Evolutionary conservation across 2,329 filamentous ascomycete genomes (phyloP).

Genomic region (Hypoxylon sp.): DNA sequence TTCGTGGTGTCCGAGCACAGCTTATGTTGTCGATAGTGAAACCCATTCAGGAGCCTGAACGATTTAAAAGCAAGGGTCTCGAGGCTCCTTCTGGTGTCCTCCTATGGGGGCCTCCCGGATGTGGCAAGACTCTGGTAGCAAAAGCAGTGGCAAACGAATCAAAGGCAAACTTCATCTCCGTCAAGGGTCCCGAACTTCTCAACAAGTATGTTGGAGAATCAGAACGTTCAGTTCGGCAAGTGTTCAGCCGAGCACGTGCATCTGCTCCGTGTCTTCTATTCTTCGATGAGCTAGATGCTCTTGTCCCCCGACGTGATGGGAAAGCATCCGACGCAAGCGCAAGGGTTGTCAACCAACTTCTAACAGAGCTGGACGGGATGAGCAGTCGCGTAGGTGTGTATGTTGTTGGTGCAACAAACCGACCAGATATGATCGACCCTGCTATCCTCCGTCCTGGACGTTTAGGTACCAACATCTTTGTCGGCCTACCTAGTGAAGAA

Average conservation of each 20-base stretch:
- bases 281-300: conserved; percentile 96
- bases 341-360: conserved; percentile 92
- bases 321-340: conserved; percentile 85
- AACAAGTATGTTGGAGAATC: conserved; percentile 99
- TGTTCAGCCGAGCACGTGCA: conserved; percentile 89
- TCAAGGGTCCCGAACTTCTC: conserved; percentile 94
- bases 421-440: conserved; percentile 95
- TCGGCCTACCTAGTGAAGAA: conserved; percentile 83
- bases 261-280: conserved; percentile 95
- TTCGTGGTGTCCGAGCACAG: conserved; percentile 83
- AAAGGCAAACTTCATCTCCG: conserved; percentile 97
- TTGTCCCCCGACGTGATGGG: conserved; percentile 87
- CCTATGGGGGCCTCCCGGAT: conserved; percentile 96
- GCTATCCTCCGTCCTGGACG: conserved; percentile 94
- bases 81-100: conserved; percentile 87
- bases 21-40: conserved; percentile 89
- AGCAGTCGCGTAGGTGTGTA: conserved; percentile 87
- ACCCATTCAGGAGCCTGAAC: conserved; percentile 85
- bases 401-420: conserved; percentile 94
- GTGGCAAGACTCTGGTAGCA: conserved; percentile 95
- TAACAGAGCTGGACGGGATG: conserved; percentile 94
- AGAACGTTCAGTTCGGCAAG: conserved; percentile 90
- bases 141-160: conserved; percentile 97
- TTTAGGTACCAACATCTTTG: conserved; percentile 88
- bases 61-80: conserved; percentile 84